These are phyloP conservation scores for Ogataea glucozyma DNA, from an alignment of 805 yeast species.

Conservation along the genomic window DNA sequence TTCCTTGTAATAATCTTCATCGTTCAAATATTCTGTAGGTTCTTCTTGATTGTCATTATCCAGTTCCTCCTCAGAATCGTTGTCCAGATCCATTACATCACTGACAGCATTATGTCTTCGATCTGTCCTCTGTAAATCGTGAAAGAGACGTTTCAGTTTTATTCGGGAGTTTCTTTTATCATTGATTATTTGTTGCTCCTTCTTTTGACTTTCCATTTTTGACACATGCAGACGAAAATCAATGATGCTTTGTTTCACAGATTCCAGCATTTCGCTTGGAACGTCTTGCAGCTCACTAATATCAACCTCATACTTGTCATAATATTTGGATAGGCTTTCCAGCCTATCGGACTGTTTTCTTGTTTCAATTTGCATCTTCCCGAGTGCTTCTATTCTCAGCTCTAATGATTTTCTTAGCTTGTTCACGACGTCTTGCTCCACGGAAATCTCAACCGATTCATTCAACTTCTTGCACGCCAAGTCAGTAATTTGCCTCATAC, in stretches of 20 bases:
- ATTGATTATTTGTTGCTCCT: constrained; percentile 46
- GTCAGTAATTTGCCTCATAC: constrained; percentile 7
- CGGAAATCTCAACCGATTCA: constrained; percentile 9
- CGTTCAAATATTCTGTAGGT: constrained; percentile 23
- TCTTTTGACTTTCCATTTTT: constrained; percentile 50
- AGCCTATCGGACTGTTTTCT: constrained; percentile 5
- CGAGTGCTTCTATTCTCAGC: constrained; percentile 2
- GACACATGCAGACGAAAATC: constrained; percentile 58
- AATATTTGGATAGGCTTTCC: constrained; percentile 15
- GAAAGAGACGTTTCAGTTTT: constrained; percentile 45
- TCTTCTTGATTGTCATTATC: constrained; percentile 31
- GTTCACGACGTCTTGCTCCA: not conserved
- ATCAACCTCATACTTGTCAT: constrained; percentile 50
- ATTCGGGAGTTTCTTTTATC: constrained; percentile 52
- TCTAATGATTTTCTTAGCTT: constrained; percentile 1
- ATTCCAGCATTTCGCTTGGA: constrained; percentile 53
- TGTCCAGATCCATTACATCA: constrained; percentile 18
- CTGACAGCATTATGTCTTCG: constrained; percentile 25
- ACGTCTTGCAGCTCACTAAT: constrained; percentile 57
- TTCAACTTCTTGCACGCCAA: constrained; percentile 15
- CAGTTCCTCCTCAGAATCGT: constrained; percentile 35
- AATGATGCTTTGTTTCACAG: constrained; percentile 53
- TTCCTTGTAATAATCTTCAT: constrained; percentile 25
- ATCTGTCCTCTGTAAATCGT: constrained; percentile 25
- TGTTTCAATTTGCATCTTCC: not conserved